phyloP scores from a whole-genome alignment of 176 grass and related monocot species.

The Musa troglodytarum region DNA sequence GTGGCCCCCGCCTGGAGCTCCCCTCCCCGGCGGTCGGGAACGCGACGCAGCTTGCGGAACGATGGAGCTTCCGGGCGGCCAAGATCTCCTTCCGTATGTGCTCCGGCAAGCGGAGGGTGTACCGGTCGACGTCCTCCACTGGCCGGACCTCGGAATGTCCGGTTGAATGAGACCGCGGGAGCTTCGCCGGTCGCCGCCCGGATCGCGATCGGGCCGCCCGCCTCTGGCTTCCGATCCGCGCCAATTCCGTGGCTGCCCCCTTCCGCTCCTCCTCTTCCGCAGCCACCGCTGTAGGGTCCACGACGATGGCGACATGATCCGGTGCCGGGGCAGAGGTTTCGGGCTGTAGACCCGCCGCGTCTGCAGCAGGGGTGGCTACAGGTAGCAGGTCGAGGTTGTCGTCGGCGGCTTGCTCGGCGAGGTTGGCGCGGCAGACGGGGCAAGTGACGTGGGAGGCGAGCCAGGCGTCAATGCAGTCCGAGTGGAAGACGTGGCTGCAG shows the following conservation, averaged over 20 bases:
- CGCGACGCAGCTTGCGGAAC: constrained; percentile 15
- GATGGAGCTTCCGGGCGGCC: not conserved
- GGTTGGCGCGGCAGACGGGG: constrained; percentile 76
- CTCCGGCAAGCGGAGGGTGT: constrained; percentile 12
- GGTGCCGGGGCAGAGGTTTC: constrained; percentile 10
- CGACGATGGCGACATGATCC: constrained; percentile 38
- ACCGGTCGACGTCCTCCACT: constrained; percentile 5
- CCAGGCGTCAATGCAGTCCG: constrained; percentile 87
- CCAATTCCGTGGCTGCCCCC: constrained; percentile 46
- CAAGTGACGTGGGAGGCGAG: constrained; percentile 67
- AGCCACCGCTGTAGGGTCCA: constrained; percentile 19
- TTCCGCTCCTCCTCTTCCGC: constrained; percentile 36
- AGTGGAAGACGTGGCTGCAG: constrained; percentile 88
- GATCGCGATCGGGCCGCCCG: constrained; percentile 52
- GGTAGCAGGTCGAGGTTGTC: not conserved
- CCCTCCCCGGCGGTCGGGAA: constrained; percentile 18
- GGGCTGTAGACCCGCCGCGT: not conserved
- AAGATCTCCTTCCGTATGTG: not conserved
- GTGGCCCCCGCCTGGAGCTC: constrained; percentile 33
- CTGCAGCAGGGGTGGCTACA: constrained; percentile 3
- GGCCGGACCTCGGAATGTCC: constrained; percentile 46
- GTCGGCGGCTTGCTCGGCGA: constrained; percentile 14
- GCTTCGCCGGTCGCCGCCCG: constrained; percentile 20
- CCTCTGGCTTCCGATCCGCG: constrained; percentile 51
- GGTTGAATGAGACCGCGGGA: constrained; percentile 70